Conservation (phyloP, 805 yeast genomes). For the Henningerozyma blattae region DNA sequence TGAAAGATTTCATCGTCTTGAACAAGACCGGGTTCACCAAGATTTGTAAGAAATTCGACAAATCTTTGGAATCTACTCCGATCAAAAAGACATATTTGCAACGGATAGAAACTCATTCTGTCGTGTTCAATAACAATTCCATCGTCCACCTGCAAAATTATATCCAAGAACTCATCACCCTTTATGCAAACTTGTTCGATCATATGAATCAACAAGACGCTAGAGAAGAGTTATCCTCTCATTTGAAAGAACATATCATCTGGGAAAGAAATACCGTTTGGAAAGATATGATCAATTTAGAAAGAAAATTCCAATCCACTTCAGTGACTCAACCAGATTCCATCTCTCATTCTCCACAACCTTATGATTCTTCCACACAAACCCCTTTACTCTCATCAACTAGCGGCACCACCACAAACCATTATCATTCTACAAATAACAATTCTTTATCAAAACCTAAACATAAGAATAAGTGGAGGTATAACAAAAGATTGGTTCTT, state of each 20-base stretch:
- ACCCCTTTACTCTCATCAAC: background rate
- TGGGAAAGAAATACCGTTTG: slow-evolving; percentile 98
- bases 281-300: slow-evolving; percentile 91
- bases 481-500: slow-evolving; percentile 24
- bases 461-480: slow-evolving; percentile 1
- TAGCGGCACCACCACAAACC: too few species aligned
- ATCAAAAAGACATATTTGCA: slow-evolving; percentile 48
- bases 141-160: slow-evolving; percentile 36
- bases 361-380: background rate
- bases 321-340: background rate
- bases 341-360: background rate
- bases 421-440: slow-evolving; percentile 1
- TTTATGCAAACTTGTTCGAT: slow-evolving; percentile 39
- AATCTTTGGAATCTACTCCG: slow-evolving; percentile 52
- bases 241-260: slow-evolving; percentile 82
- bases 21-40: slow-evolving; percentile 84
- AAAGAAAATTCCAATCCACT: slow-evolving; percentile 40
- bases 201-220: slow-evolving; percentile 24
- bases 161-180: slow-evolving; percentile 39
- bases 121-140: slow-evolving; percentile 43
- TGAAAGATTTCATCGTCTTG: slow-evolving; percentile 71
- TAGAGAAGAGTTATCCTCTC: slow-evolving; percentile 34
- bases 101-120: slow-evolving; percentile 33
- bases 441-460: background rate
- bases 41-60: slow-evolving; percentile 86